Conservation (phyloP, 441 rosid species). For the Gossypium schwendimanii region DNA sequence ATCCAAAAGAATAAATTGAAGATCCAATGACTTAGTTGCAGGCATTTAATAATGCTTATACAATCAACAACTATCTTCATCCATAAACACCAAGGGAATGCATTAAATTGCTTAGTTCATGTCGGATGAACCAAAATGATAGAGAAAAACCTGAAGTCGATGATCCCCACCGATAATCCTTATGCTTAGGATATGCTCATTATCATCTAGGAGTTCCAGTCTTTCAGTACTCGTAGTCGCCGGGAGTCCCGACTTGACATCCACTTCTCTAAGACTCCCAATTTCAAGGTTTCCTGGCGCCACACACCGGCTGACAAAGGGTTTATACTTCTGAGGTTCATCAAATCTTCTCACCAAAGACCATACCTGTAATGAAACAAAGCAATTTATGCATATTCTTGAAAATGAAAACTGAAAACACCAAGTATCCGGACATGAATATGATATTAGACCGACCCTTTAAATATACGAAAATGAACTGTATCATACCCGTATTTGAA, state of each 20-base stretch:
- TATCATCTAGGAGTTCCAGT: conserved; percentile 57
- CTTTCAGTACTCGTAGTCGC: conserved; percentile 69
- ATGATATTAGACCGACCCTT: no score
- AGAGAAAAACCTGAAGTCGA: conserved; percentile 45
- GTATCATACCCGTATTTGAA: neutral
- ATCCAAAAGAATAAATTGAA: no score
- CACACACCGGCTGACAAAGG: conserved; percentile 58
- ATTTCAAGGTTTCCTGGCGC: conserved; percentile 50
- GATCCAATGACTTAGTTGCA: neutral
- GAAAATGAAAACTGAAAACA: neutral
- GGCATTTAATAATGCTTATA: neutral
- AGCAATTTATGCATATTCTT: conserved; percentile 9
- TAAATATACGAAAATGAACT: no score
- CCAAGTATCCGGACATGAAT: neutral
- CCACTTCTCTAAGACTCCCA: conserved; percentile 65
- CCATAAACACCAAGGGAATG: neutral
- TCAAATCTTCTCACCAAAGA: conserved; percentile 66
- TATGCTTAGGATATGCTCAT: conserved; percentile 54
- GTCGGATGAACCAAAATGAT: conserved; percentile 1
- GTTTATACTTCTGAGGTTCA: conserved; percentile 66
- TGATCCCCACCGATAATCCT: conserved; percentile 71
- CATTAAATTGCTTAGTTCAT: neutral
- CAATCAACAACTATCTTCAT: neutral
- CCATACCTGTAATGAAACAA: conserved; percentile 35
- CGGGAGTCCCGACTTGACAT: conserved; percentile 63